Percentiles rank a stretch among this genome's conserved stretches.
Conservation (phyloP, 345 rosid genomes). For the Schrenkiella parvula region DNA sequence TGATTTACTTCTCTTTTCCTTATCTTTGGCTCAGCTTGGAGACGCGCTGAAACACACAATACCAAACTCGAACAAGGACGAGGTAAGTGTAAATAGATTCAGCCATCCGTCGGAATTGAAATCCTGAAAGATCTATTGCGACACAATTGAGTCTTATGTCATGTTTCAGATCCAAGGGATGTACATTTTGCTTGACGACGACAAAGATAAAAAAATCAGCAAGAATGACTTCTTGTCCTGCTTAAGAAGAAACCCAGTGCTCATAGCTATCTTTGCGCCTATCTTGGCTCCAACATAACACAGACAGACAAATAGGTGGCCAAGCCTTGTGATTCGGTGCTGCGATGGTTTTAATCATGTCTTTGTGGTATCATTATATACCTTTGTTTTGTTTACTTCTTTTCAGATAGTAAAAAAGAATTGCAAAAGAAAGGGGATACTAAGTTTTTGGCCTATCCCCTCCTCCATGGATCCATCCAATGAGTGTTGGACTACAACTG, state of each 20-base stretch:
- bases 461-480: conserved; percentile 1
- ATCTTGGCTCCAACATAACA: conserved; percentile 27
- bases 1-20: conserved; percentile 12
- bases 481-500: conserved; percentile 14
- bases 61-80: conserved; percentile 48
- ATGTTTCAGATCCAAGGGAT: conserved; percentile 50
- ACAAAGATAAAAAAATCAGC: conserved; percentile 52
- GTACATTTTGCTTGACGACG: conserved; percentile 47
- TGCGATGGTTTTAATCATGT: not conserved
- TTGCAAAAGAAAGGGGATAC: conserved; percentile 16
- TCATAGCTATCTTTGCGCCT: conserved; percentile 58
- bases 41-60: conserved; percentile 47
- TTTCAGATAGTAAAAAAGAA: conserved; percentile 14
- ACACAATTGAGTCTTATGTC: conserved; percentile 1
- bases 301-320: conserved; percentile 12
- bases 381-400: not conserved
- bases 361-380: conserved; percentile 8
- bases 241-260: conserved; percentile 65
- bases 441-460: conserved; percentile 25
- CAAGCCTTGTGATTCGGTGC: conserved; percentile 8
- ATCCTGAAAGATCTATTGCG: not conserved
- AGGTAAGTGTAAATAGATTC: conserved; percentile 42
- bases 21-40: conserved; percentile 51
- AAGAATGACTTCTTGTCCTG: conserved; percentile 52
- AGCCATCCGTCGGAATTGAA: not conserved